Percentiles rank a stretch among this genome's conserved stretches.
Conservation (phyloP, 2,329 filamentous ascomycete species). For the Whalleya microplaca region DNA sequence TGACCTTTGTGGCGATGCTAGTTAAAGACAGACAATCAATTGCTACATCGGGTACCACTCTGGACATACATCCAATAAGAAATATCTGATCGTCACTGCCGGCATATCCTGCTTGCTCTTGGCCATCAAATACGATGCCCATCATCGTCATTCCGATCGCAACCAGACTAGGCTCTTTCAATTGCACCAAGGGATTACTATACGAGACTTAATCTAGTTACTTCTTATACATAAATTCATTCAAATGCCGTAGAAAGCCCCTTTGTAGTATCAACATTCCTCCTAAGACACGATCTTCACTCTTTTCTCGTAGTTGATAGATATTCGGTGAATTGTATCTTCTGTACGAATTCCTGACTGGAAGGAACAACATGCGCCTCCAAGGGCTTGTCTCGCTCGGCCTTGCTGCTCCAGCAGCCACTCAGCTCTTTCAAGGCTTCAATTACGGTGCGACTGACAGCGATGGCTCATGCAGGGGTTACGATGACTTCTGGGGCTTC, state of each 20-base stretch:
- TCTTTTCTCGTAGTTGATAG: neutral
- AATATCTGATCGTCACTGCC: slow-evolving; percentile 9
- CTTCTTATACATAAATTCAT: neutral
- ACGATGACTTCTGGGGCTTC: slow-evolving; percentile 47
- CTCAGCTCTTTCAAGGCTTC: slow-evolving; percentile 42
- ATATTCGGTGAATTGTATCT: neutral
- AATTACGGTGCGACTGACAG: slow-evolving; percentile 48
- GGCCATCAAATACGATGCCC: slow-evolving; percentile 16
- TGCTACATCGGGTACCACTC: slow-evolving; percentile 13
- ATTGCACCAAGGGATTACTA: neutral
- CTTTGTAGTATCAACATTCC: neutral
- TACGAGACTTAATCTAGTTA: neutral
- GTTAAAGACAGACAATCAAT: slow-evolving; percentile 8
- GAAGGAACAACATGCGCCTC: slow-evolving; percentile 23
- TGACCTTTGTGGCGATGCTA: neutral
- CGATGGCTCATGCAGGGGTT: slow-evolving; percentile 44
- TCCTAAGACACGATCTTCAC: too few species aligned
- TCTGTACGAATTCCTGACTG: neutral
- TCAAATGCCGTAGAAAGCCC: slow-evolving; percentile 5
- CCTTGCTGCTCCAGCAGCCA: slow-evolving; percentile 16
- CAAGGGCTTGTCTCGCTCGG: slow-evolving; percentile 20
- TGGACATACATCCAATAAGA: slow-evolving; percentile 13
- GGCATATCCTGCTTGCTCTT: slow-evolving; percentile 11
- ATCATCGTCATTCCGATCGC: slow-evolving; percentile 7
- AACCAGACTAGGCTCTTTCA: slow-evolving; percentile 3